Percentiles rank a stretch among this genome's conserved stretches.
These are phyloP conservation scores for Berberis thunbergii DNA, from an alignment of 164 flowering plant species.

Conservation along the genomic window DNA sequence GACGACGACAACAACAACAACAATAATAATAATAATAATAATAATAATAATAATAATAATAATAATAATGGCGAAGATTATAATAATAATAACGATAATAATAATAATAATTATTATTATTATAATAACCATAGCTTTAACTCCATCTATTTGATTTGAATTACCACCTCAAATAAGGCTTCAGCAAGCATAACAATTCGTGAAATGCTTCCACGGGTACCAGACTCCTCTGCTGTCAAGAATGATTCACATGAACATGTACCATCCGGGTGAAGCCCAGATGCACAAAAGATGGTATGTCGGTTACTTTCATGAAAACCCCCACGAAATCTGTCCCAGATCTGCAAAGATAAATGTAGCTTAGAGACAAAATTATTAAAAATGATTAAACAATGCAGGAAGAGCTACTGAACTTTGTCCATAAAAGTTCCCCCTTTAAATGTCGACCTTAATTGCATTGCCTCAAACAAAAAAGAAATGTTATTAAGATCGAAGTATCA, in stretches of 20 bases:
- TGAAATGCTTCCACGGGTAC: constrained; percentile 65
- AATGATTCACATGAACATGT: constrained; percentile 61
- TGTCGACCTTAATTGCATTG: background rate
- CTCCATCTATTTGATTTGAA: background rate
- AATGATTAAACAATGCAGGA: too few relatives aligned
- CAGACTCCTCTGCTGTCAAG: constrained; percentile 41
- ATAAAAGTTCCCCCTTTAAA: background rate
- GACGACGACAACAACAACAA: too few relatives aligned
- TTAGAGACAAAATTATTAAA: background rate
- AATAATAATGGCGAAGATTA: too few relatives aligned
- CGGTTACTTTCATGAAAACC: constrained; percentile 32
- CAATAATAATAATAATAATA: too few relatives aligned
- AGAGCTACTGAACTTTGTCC: too few relatives aligned
- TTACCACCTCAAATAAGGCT: constrained; percentile 76
- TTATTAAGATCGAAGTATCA: constrained; percentile 10
- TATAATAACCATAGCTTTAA: too few relatives aligned
- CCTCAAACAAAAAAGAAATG: background rate
- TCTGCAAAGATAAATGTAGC: constrained; percentile 24
- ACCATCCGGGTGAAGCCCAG: constrained; percentile 68
- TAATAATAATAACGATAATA: too few relatives aligned
- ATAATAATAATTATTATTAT: too few relatives aligned
- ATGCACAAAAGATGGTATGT: constrained; percentile 43
- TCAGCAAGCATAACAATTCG: constrained; percentile 85
- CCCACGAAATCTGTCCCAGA: constrained; percentile 65
- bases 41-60: too few relatives aligned